Percentiles rank a stretch among this genome's conserved stretches.
These are phyloP conservation scores for Colletotrichum costaricense DNA, from an alignment of 2,329 filamentous ascomycete genomes.

Conservation along the genomic window DNA sequence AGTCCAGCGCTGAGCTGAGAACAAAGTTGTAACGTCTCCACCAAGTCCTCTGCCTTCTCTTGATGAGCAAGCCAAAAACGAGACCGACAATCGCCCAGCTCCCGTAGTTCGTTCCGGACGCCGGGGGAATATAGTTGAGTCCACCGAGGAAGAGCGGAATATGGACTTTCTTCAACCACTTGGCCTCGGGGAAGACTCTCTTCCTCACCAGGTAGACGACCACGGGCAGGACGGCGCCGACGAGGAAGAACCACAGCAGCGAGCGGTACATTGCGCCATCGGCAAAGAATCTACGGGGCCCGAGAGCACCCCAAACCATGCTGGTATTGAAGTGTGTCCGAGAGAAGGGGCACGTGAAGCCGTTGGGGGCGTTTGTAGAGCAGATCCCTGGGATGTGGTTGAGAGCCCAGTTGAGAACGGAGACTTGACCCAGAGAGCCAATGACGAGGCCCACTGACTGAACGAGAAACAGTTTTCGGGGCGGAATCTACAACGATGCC, in stretches of 20 bases:
- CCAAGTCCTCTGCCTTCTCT: slow-evolving; percentile 41
- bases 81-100: slow-evolving; percentile 46
- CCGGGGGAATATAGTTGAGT: slow-evolving; percentile 47
- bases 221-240: slow-evolving; percentile 60
- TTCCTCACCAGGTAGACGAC: slow-evolving; percentile 52
- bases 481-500: slow-evolving; percentile 46
- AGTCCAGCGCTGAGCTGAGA: slow-evolving; percentile 45
- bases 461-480: slow-evolving; percentile 54
- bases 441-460: slow-evolving; percentile 57
- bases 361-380: slow-evolving; percentile 52
- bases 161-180: slow-evolving; percentile 42
- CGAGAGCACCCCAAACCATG: slow-evolving; percentile 67
- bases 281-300: slow-evolving; percentile 65
- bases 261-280: slow-evolving; percentile 59
- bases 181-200: slow-evolving; percentile 31
- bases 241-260: slow-evolving; percentile 65
- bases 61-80: slow-evolving; percentile 42
- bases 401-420: slow-evolving; percentile 49
- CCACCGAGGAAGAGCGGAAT: slow-evolving; percentile 45
- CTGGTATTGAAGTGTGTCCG: slow-evolving; percentile 62
- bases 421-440: slow-evolving; percentile 57
- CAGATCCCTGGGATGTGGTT: slow-evolving; percentile 63
- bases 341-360: slow-evolving; percentile 55
- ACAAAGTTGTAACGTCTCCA: slow-evolving; percentile 47
- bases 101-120: slow-evolving; percentile 46